Evolutionary conservation across 2,329 filamentous ascomycete genomes (phyloP).

Genomic region (Aspergillus floridensis): DNA sequence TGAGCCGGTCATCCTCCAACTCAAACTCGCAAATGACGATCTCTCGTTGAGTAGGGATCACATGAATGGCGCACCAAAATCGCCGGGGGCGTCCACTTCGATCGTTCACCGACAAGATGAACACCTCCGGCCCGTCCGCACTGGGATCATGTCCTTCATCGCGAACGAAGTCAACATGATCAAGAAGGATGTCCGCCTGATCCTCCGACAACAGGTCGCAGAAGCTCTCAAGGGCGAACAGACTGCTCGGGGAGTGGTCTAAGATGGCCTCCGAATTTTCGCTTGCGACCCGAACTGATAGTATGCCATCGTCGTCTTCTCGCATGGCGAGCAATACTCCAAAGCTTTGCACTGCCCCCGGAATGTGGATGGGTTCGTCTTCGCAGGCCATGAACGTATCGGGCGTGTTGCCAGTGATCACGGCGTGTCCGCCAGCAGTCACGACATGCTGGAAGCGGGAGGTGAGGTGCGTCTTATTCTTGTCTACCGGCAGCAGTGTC

Average conservation of each 20-base stretch:
- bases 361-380: slow-evolving; percentile 86
- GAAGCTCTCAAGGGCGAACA: slow-evolving; percentile 74
- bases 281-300: slow-evolving; percentile 77
- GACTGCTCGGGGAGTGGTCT: slow-evolving; percentile 70
- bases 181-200: slow-evolving; percentile 76
- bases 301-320: slow-evolving; percentile 60
- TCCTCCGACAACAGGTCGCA: slow-evolving; percentile 81
- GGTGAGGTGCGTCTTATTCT: slow-evolving; percentile 57
- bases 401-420: slow-evolving; percentile 76
- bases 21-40: slow-evolving; percentile 87
- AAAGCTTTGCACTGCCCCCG: slow-evolving; percentile 76
- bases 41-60: slow-evolving; percentile 65
- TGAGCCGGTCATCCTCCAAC: slow-evolving; percentile 73
- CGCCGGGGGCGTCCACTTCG: slow-evolving; percentile 59
- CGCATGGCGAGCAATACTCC: slow-evolving; percentile 72
- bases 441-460: slow-evolving; percentile 74
- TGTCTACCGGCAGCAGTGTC: slow-evolving; percentile 17
- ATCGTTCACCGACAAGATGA: slow-evolving; percentile 69
- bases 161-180: slow-evolving; percentile 83
- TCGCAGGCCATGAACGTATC: slow-evolving; percentile 75
- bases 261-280: slow-evolving; percentile 76
- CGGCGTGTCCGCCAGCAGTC: slow-evolving; percentile 73
- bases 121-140: slow-evolving; percentile 78
- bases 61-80: slow-evolving; percentile 84
- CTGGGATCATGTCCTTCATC: slow-evolving; percentile 76